Percentiles rank a stretch among this genome's conserved stretches.
These are phyloP conservation scores for Nidularia pulvinata DNA, from an alignment of 768 basidiomycete species.

Conservation along the genomic window DNA sequence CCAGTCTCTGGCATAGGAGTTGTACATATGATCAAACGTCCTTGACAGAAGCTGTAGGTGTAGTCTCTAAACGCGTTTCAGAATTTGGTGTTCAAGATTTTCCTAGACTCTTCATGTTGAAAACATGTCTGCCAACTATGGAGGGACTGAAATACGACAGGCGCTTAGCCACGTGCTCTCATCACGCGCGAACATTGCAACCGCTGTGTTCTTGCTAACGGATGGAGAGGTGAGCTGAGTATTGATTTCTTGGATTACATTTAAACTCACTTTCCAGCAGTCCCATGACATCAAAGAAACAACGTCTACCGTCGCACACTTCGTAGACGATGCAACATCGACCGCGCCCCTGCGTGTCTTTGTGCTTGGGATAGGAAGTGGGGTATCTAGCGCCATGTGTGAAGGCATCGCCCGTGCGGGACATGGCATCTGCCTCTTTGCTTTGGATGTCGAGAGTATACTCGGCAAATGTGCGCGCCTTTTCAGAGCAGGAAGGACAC, in stretches of 20 bases:
- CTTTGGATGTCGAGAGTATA: slow-evolving; percentile 43
- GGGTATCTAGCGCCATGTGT: slow-evolving; percentile 48
- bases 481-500: slow-evolving; percentile 48
- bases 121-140: slow-evolving; percentile 37
- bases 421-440: slow-evolving; percentile 47
- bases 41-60: slow-evolving; percentile 35
- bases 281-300: slow-evolving; percentile 14
- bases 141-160: slow-evolving; percentile 48
- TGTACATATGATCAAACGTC: slow-evolving; percentile 23
- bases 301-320: slow-evolving; percentile 17
- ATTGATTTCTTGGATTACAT: not conserved
- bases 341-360: slow-evolving; percentile 47
- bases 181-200: slow-evolving; percentile 33
- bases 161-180: slow-evolving; percentile 40
- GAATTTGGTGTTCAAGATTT: not conserved
- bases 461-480: slow-evolving; percentile 46
- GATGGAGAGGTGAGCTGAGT: slow-evolving; percentile 43
- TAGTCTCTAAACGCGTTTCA: not conserved
- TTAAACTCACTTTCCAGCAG: slow-evolving; percentile 6
- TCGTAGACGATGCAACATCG: slow-evolving; percentile 22
- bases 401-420: slow-evolving; percentile 55
- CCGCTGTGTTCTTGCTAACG: slow-evolving; percentile 56
- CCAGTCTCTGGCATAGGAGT: slow-evolving; percentile 33
- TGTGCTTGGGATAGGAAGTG: slow-evolving; percentile 54
- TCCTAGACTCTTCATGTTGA: slow-evolving; percentile 35